Base-by-base conservation (phyloP, 2,329 filamentous ascomycete genomes). In the Xylaria sp. region DNA sequence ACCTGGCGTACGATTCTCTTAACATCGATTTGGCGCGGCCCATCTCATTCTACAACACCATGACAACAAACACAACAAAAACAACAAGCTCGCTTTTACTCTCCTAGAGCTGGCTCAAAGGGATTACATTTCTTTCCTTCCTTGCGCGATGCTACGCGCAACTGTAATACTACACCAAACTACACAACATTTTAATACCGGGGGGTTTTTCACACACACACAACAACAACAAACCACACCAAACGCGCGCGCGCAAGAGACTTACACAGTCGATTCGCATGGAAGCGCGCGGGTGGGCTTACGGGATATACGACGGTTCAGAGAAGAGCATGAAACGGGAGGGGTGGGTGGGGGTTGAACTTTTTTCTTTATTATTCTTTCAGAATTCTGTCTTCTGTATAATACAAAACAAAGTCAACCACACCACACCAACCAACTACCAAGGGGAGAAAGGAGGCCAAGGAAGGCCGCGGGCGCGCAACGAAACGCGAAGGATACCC, bases 31-130 rank as follows among this genome's bases (percentile, higher is more conserved):
- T 39, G 37, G 37, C 47, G 37, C 47, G 42, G 47, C 19, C 51
- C 48, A 11, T 56, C 10, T 54, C 46, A 37, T 34, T 42, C 53
- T 51, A 9, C 44, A 16, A 16, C 48, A 55, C 51, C 49, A 60
- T 19, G 46, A 52, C 18, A 57, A 55, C 23, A 30, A 30, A 30
- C 23, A 3, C 23, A 3, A 30, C 23, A 30, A 30, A 30, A 30
- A 30, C 23, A 30, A 30, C 23, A 30, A 13, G 9, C 11, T 39
- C 7, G 55, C 62, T 57, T 59, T 8, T 47, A 48, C 50, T 59
- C 52, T 60, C 58, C 55, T 59, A 48, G 68, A 70, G 69, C 69
- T 69, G 69, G 68, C 68, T 70, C 68, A 60, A 59, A 56, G 62
- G 66, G 58, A 64, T 52, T 58, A 60, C 62, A 54, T 57, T 52